Percentiles rank a stretch among this genome's conserved stretches.
These are phyloP conservation scores for Flaveria trinervia DNA, from an alignment of 129 eudicot genomes.

Conservation along the genomic window DNA sequence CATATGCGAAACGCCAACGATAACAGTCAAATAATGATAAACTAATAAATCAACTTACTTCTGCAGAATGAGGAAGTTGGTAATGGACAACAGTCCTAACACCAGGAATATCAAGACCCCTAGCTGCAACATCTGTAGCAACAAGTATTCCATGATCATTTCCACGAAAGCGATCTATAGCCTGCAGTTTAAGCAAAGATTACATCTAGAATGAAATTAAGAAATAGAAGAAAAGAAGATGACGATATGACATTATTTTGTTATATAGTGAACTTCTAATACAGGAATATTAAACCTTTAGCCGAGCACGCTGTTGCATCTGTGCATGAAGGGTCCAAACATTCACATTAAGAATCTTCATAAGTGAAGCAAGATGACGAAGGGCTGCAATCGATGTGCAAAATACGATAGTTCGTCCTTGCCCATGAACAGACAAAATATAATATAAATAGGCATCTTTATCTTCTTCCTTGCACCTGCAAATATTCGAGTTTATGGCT, in stretches of 20 bases:
- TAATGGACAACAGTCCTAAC: slow-evolving; percentile 95
- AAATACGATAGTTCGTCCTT: slow-evolving; percentile 87
- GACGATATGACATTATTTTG: background rate
- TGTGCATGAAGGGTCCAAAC: slow-evolving; percentile 86
- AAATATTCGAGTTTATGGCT: slow-evolving; percentile 20
- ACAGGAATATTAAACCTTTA: slow-evolving; percentile 55
- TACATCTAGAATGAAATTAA: background rate
- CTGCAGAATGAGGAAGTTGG: slow-evolving; percentile 97
- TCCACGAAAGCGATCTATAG: slow-evolving; percentile 91
- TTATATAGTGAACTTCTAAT: background rate
- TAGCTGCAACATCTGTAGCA: slow-evolving; percentile 97
- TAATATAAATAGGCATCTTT: slow-evolving; percentile 92
- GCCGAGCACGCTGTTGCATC: slow-evolving; percentile 97
- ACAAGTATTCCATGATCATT: slow-evolving; percentile 77
- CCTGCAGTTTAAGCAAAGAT: slow-evolving; percentile 49
- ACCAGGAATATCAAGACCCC: slow-evolving; percentile 97
- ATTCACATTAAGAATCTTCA: slow-evolving; percentile 59
- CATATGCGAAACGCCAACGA: slow-evolving; percentile 12
- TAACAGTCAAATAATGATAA: background rate
- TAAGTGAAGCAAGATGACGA: slow-evolving; percentile 72
- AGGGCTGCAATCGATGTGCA: slow-evolving; percentile 97
- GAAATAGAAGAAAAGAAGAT: slow-evolving; percentile 10
- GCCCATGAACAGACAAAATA: slow-evolving; percentile 86
- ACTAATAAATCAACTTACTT: slow-evolving; percentile 46
- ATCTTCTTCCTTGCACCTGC: slow-evolving; percentile 95